These are phyloP conservation scores for Paramecium biaurelia DNA, from an alignment of 73 alveolate genomes.

Conservation along the genomic window DNA sequence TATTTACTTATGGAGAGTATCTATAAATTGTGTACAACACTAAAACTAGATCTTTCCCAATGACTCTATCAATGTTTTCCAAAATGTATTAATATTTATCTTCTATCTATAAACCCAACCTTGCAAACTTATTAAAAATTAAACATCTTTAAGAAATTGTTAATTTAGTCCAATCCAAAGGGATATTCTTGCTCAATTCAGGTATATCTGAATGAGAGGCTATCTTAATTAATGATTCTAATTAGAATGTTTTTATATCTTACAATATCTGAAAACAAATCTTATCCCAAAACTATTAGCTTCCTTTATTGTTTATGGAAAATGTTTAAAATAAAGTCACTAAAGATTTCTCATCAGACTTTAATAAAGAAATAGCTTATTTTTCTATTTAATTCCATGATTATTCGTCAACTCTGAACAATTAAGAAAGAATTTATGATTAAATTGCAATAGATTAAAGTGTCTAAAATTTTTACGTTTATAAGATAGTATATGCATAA, in stretches of 20 bases:
- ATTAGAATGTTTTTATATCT: background rate
- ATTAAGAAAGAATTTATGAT: background rate
- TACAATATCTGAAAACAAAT: background rate
- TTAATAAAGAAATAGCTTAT: background rate
- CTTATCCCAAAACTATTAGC: background rate
- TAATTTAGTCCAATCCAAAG: background rate
- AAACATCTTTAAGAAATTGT: background rate
- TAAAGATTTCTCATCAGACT: conserved; percentile 16
- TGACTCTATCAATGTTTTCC: background rate
- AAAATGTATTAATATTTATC: background rate
- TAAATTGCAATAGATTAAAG: background rate
- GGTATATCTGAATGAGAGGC: conserved; percentile 5
- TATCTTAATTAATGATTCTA: background rate
- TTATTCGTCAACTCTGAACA: background rate
- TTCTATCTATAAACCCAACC: background rate
- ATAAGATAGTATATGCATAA: background rate
- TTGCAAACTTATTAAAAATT: conserved; percentile 24
- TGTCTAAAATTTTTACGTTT: background rate
- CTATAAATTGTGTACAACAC: background rate
- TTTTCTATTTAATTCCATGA: background rate
- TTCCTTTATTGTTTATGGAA: background rate
- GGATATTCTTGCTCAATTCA: background rate
- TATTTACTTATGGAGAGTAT: background rate
- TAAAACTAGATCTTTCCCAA: background rate
- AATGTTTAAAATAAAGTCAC: conserved; percentile 36